Base-by-base conservation (phyloP, 257 asterid species). In the Striga asiatica region DNA sequence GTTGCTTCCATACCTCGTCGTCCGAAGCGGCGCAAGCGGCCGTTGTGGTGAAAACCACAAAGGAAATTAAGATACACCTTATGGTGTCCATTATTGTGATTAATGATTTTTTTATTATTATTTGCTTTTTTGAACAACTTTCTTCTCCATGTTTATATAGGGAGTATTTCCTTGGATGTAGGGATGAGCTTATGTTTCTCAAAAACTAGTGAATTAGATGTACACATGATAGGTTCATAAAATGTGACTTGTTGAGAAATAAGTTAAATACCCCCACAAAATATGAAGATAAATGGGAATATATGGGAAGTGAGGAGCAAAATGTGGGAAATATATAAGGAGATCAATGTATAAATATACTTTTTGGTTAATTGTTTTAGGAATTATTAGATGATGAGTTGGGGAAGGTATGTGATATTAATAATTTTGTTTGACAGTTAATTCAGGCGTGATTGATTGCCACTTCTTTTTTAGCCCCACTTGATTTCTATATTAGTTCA, bases 261-360 rank as follows among this genome's bases (percentile, higher is more conserved):
- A 12, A 28, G 37, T 7, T 50, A 46, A 29, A 23, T 45, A 31
- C n/a, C n/a, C n/a, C 48, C 27, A 37, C 46, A 50, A 5, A 34
- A 38, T 37, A 7, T 13, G 32, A 28, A 19, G 60, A 55, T 18
- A 4, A 45, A 18, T 37, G 54, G 43, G 48, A 61, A n/a, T n/a
- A n/a, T n/a, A 66, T 42, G 72, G 61, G 67, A 59, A 50, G 72
- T 49, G 14, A 41, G 31, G 82, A 66, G 78, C 49, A 54, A 76
- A 72, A 61, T 47, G 37, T 66, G 73, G 73, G 51, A 53, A 8
- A 37, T 37, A n/a, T 9, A 8, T n/a, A n/a, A n/a, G n/a, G n/a
- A n/a, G n/a, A n/a, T n/a, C n/a, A n/a, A n/a, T n/a, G n/a, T n/a
- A n/a, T n/a, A n/a, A n/a, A n/a, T n/a, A n/a, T n/a, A n/a, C n/a